These are phyloP conservation scores for Xylariaceae sp. DNA, from an alignment of 2,329 filamentous ascomycete genomes.

Conservation along the genomic window DNA sequence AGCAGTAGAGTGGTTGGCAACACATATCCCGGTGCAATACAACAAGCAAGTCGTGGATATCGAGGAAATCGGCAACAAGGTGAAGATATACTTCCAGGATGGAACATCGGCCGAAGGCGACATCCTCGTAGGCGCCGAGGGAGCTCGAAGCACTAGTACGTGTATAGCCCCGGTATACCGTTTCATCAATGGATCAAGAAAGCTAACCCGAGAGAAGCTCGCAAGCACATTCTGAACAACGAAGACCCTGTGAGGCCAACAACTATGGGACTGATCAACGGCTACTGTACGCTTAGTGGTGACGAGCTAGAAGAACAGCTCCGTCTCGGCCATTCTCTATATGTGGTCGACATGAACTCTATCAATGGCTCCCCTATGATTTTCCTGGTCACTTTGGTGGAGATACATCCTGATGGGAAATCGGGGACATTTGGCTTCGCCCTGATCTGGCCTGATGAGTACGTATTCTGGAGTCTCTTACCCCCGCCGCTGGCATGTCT, in stretches of 20 bases:
- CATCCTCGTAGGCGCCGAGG: slow-evolving; percentile 57
- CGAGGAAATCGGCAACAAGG: slow-evolving; percentile 42
- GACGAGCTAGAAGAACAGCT: slow-evolving; percentile 42
- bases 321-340: slow-evolving; percentile 42
- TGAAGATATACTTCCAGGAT: slow-evolving; percentile 53
- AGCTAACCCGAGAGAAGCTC: slow-evolving; percentile 33
- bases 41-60: slow-evolving; percentile 46
- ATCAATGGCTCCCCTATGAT: slow-evolving; percentile 28
- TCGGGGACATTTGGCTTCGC: slow-evolving; percentile 34
- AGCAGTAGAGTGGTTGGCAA: slow-evolving; percentile 39
- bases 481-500: background rate
- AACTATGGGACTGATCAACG: slow-evolving; percentile 39
- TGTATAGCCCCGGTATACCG: slow-evolving; percentile 11
- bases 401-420: slow-evolving; percentile 31
- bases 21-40: slow-evolving; percentile 46
- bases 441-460: slow-evolving; percentile 36
- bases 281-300: slow-evolving; percentile 37
- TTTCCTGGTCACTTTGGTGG: slow-evolving; percentile 34
- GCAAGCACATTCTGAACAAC: slow-evolving; percentile 41
- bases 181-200: background rate
- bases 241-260: slow-evolving; percentile 38
- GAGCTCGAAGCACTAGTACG: slow-evolving; percentile 47
- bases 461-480: background rate
- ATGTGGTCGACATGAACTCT: slow-evolving; percentile 35
- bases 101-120: slow-evolving; percentile 50